Percentiles rank a stretch among this genome's conserved stretches.
These are phyloP conservation scores for Saccharomycopsis oosterbeekiorum DNA, from an alignment of 805 yeast species.

Conservation along the genomic window DNA sequence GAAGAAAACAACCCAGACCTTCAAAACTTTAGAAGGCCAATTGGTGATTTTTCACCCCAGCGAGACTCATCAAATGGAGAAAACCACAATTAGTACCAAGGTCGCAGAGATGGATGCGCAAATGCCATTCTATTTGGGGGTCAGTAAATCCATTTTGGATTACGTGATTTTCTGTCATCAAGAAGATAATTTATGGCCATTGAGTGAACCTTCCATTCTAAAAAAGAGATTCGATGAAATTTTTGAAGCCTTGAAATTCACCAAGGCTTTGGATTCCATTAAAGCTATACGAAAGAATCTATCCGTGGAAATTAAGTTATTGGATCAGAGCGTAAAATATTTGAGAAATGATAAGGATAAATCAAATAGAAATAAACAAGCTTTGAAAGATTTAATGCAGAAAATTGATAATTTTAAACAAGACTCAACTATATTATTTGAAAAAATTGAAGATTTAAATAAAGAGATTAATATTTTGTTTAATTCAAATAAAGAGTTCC, in stretches of 20 bases:
- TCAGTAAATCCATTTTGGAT: slow-evolving; percentile 76
- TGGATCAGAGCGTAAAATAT: slow-evolving; percentile 73
- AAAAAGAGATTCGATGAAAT: slow-evolving; percentile 94
- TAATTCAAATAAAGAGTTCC: slow-evolving; percentile 73
- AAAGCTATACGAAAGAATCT: slow-evolving; percentile 71
- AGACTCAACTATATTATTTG: slow-evolving; percentile 41
- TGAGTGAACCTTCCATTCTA: slow-evolving; percentile 78
- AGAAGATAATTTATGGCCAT: slow-evolving; percentile 95
- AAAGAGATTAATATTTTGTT: slow-evolving; percentile 54
- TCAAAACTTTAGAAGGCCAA: slow-evolving; percentile 89
- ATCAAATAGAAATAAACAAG: slow-evolving; percentile 47
- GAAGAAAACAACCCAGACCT: slow-evolving; percentile 55
- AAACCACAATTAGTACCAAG: slow-evolving; percentile 68
- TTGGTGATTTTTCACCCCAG: slow-evolving; percentile 46
- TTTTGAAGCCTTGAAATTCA: slow-evolving; percentile 88
- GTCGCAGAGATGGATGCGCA: slow-evolving; percentile 75
- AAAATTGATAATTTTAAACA: slow-evolving; percentile 36
- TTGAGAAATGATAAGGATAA: slow-evolving; percentile 63
- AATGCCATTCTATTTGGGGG: slow-evolving; percentile 79
- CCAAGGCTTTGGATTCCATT: slow-evolving; percentile 77
- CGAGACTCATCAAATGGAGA: slow-evolving; percentile 38
- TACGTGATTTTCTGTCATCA: slow-evolving; percentile 96
- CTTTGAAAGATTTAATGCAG: slow-evolving; percentile 33
- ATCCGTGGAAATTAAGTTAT: slow-evolving; percentile 60
- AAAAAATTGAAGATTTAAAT: slow-evolving; percentile 43